phyloP scores from a whole-genome alignment of 164 flowering plant species.

The Akebia trifoliata region DNA sequence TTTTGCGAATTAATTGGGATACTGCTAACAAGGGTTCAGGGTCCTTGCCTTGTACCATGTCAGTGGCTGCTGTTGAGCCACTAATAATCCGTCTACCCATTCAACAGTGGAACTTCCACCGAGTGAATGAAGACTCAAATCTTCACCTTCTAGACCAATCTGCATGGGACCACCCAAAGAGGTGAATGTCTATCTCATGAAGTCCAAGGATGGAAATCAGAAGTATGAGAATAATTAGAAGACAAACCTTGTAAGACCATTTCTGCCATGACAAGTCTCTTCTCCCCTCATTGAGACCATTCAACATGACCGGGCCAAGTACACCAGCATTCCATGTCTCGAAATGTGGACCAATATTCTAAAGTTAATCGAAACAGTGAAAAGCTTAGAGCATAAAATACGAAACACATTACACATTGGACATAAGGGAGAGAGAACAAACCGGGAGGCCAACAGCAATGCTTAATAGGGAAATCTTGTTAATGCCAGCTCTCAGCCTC shows the following conservation, averaged over 20 bases:
- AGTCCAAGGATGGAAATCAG: neutral
- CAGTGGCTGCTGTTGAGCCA: slow-evolving; percentile 56
- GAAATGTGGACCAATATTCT: slow-evolving; percentile 86
- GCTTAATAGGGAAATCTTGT: slow-evolving; percentile 75
- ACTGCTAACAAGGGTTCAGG: neutral
- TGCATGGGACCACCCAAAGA: slow-evolving; percentile 21
- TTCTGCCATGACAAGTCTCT: slow-evolving; percentile 68
- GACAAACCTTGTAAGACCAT: slow-evolving; percentile 87
- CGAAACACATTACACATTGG: neutral
- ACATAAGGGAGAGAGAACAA: slow-evolving; percentile 16
- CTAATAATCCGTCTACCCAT: slow-evolving; percentile 59
- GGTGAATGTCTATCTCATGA: neutral
- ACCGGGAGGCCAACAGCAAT: slow-evolving; percentile 91
- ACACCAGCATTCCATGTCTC: slow-evolving; percentile 97
- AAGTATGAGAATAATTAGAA: neutral
- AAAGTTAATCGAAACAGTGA: slow-evolving; percentile 5
- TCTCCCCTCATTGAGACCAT: slow-evolving; percentile 75
- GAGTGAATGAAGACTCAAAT: slow-evolving; percentile 53
- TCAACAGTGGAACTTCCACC: slow-evolving; percentile 78
- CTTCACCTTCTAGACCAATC: slow-evolving; percentile 86
- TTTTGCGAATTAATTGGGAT: neutral
- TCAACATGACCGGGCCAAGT: slow-evolving; percentile 80
- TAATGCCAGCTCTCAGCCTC: slow-evolving; percentile 59
- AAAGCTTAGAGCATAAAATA: neutral
- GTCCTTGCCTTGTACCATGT: slow-evolving; percentile 22